A percentile compares a stretch with the other conserved stretches of the same genome.
Conservation (phyloP, 352 stramenopile species). For the Globisporangium paddicum region DNA sequence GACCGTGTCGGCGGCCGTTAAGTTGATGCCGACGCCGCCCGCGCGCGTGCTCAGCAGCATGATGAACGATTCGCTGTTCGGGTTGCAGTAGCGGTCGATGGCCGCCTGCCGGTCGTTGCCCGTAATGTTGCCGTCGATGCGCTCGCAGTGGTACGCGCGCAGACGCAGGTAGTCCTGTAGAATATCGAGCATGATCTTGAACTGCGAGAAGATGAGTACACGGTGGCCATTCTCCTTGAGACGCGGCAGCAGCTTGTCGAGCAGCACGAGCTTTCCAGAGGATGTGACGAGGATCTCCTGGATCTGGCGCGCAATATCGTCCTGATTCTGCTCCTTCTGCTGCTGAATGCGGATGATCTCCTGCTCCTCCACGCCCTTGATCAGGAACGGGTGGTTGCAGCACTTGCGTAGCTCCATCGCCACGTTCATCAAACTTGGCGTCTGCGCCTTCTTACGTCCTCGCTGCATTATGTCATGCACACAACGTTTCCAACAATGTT, state of each 20-base stretch:
- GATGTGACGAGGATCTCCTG: conserved; percentile 90
- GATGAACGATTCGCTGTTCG: conserved; percentile 83
- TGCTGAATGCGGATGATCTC: conserved; percentile 59
- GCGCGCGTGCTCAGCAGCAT: conserved; percentile 98
- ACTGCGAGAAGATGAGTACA: conserved; percentile 99
- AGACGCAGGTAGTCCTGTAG: conserved; percentile 97
- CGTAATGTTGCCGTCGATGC: conserved; percentile 98
- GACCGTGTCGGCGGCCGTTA: conserved; percentile 87
- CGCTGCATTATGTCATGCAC: conserved; percentile 16
- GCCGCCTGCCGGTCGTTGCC: conserved; percentile 93
- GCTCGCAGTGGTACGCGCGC: conserved; percentile 92
- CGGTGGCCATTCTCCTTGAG: conserved; percentile 95
- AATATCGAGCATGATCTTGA: conserved; percentile 99
- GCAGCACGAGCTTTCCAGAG: conserved; percentile 97
- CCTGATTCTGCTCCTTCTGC: conserved; percentile 39
- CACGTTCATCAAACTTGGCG: conserved; percentile 88
- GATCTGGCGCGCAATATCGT: conserved; percentile 58
- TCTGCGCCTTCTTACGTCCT: conserved; percentile 62
- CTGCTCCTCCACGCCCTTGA: conserved; percentile 85
- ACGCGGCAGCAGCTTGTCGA: conserved; percentile 98
- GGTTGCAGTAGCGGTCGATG: conserved; percentile 89
- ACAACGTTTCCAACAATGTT: conserved; percentile 4
- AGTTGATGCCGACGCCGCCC: conserved; percentile 98
- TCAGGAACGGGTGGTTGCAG: conserved; percentile 93
- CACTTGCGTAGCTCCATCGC: conserved; percentile 94